Conservation (phyloP, 2,329 filamentous ascomycete species). For the Stenocarpella maydis region DNA sequence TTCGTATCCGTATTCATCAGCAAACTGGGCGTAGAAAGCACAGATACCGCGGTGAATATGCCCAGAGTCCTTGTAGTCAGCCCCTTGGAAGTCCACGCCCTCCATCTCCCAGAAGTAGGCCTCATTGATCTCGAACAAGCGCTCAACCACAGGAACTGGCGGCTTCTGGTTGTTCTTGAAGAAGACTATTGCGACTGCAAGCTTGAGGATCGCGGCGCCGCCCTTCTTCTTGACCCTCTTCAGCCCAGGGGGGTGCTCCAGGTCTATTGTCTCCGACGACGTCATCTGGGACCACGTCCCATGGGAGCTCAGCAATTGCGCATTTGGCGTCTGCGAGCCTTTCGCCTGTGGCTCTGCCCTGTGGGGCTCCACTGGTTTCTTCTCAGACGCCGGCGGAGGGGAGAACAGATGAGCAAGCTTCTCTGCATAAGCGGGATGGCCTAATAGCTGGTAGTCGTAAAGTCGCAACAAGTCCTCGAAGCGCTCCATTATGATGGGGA, state of each 20-base stretch:
- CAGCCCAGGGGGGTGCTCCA: background rate
- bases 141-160: slow-evolving; percentile 12
- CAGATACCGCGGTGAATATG: slow-evolving; percentile 21
- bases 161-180: slow-evolving; percentile 26
- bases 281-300: background rate
- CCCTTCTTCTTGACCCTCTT: slow-evolving; percentile 29
- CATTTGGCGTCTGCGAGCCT: background rate
- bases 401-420: slow-evolving; percentile 9
- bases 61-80: slow-evolving; percentile 13
- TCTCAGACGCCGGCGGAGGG: background rate
- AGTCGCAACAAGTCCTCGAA: slow-evolving; percentile 17
- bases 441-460: slow-evolving; percentile 12
- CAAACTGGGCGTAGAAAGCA: slow-evolving; percentile 21
- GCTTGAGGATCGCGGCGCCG: slow-evolving; percentile 21
- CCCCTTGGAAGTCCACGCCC: background rate
- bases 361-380: background rate
- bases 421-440: slow-evolving; percentile 8
- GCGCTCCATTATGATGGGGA: slow-evolving; percentile 26
- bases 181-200: slow-evolving; percentile 1
- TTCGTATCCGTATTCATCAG: slow-evolving; percentile 23
- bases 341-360: background rate
- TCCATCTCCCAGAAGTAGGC: slow-evolving; percentile 26
- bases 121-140: slow-evolving; percentile 21
- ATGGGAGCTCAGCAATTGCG: slow-evolving; percentile 11
- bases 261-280: slow-evolving; percentile 3